Evolutionary conservation across 2,329 filamentous ascomycete genomes (phyloP), one percentile per base, ranked within the genome.

Genomic region (Ophiocordyceps unilateralis): DNA sequence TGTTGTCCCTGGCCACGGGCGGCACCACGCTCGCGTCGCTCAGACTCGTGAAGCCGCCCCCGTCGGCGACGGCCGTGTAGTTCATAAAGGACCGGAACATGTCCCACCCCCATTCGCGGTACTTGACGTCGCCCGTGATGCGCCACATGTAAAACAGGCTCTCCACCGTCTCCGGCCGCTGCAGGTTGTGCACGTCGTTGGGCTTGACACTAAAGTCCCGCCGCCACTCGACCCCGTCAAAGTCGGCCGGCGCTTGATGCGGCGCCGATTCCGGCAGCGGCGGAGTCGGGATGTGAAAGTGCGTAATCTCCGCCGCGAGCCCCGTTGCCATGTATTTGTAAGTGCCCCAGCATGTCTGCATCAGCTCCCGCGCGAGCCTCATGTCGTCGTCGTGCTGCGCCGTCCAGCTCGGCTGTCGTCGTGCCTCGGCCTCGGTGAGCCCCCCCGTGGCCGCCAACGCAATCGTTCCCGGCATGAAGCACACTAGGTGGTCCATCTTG

Each of bases 401-500:
- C 28, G 73, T 77, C 91, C 91, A 96, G 8, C 66, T 72, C 0
- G 76, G 65, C 1, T 74, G 66, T 57, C 83, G 81, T 50, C 76
- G 79, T 12, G 89, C 89, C 55, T 87, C 76, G 1, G 73, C 69
- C 46, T 94, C 76, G 0, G 81, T 74, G 28, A 82, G 60, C 2
- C 91, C 91, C 30, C 78, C 82, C 0, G 91, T 98, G 0, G 78
- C 85, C 1, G 76, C 88, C 1, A 98, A 72, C 0, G 89, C 89
- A 53, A 98, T 94, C 4, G 89, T 95, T 9, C 91, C 91, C 0
- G 89, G 88, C 75, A 95, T 81, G 69, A 98, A 98, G 64, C 91
- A 98, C 32, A 94, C 89, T 5, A 96, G 70, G 56, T 98, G 91
- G 56, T 98, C 91, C 88, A 98, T 96, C 64, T 98, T 98, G 21